Base-by-base conservation (phyloP, 2,329 filamentous ascomycete genomes). In the Thelonectria rubi region DNA sequence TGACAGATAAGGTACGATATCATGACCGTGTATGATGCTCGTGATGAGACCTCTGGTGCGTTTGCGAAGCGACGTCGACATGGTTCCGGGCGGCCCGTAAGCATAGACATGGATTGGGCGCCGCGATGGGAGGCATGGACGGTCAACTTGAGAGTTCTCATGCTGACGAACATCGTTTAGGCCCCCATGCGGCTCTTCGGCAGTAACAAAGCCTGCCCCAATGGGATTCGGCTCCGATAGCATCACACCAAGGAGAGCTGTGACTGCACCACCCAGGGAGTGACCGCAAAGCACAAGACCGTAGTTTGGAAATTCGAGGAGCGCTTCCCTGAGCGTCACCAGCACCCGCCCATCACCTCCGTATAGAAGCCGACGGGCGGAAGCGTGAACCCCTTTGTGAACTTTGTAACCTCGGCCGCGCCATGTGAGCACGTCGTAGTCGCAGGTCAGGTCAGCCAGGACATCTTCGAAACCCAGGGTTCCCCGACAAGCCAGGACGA, bases 41-140 rank as follows among this genome's bases (percentile, higher is more conserved):
- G 91, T 94, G 62, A 94, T 89, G 8, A 94, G 82, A 1, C 90
- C 91, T 14, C 89, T 83, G 0, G 91, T 93, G 11, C 88, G 88
- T 60, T 85, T 85, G 43, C 90, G 86, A 8, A 94, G 82, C 2
- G 88, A 85, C 0, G 89, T 82, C 0, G 89, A 91, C 84, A 93
- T 87, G 14, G 89, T 90, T 0, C 89, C 86, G 0, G 91, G 90
- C 2, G 91, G 88, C 0, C 91, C 91, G 72, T 93, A 94, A 7
- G 91, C 89, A 72, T 92, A 94, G 12, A 93, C 91, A 68, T 94
- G 91, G 18, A 93, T 90, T 3, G 89, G 88, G 0, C 91, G 84
- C 15, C 88, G 87, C 0, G 88, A 69, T 0, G 91, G 91, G 0
- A 93, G 81, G 17, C 80, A 82, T 32, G 87, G 75, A 17, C 79